Conservation (phyloP, 345 rosid species). For the Kandelia obovata region DNA sequence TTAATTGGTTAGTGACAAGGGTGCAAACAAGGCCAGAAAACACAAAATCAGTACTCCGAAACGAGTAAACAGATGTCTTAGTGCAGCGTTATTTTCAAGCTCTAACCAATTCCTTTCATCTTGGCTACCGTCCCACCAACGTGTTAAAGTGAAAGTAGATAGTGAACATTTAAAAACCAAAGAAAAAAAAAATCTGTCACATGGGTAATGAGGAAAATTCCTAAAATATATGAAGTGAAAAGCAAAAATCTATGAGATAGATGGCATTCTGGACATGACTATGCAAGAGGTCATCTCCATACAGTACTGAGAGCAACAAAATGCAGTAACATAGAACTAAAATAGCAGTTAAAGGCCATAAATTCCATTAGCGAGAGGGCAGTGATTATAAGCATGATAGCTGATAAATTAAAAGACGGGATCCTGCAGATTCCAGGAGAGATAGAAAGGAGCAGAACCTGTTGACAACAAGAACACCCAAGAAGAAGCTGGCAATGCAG, state of each 20-base stretch:
- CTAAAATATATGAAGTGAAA: no score
- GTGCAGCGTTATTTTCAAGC: background rate
- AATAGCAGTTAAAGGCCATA: constrained; percentile 3
- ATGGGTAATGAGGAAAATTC: background rate
- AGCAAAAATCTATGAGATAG: constrained; percentile 2
- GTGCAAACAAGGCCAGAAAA: background rate
- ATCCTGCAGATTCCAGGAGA: constrained; percentile 30
- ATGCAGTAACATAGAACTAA: background rate
- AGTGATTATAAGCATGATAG: constrained; percentile 14
- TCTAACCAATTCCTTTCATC: constrained; percentile 4
- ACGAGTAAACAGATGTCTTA: constrained; percentile 9
- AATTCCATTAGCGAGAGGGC: background rate
- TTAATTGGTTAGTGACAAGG: background rate
- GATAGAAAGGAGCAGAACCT: constrained; percentile 34
- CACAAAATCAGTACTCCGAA: constrained; percentile 7
- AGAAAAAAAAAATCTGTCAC: background rate
- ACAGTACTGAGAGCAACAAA: constrained; percentile 2
- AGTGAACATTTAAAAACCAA: no score
- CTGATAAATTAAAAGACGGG: constrained; percentile 30
- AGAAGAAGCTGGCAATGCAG: constrained; percentile 72
- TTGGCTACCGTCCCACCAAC: background rate
- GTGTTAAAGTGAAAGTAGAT: no score
- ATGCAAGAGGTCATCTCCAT: constrained; percentile 8
- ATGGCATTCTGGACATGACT: constrained; percentile 18
- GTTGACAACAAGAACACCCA: constrained; percentile 65